Base-by-base conservation (phyloP, 768 basidiomycete species). In the Austroboletus eburneus region DNA sequence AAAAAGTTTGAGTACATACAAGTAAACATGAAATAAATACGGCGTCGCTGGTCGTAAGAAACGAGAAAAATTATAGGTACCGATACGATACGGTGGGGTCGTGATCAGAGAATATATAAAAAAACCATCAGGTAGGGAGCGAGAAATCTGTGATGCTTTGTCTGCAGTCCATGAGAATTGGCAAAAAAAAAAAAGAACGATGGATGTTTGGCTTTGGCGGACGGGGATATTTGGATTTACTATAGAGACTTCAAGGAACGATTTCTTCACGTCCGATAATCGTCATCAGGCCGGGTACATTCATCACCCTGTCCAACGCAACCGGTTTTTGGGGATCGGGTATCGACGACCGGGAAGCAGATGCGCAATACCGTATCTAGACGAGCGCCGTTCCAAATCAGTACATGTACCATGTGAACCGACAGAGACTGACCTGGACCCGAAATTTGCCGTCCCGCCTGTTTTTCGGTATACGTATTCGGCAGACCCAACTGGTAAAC, bases 271-370 rank as follows among this genome's bases (percentile, higher is more conserved):
- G 72, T 39, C 67, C 68, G 41, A 82, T 21, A 59, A 88, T 77
- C 32, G 83, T 87, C 87, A 89, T 90, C 24, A 87, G 72, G 9
- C 87, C 87, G 2, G 83, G 81, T 6, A 89, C 73, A 51, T 76
- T 74, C 53, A 69, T 75, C 40, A 76, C 79, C 48, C 76, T 73
- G 48, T 84, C 78, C 39, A 87, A 60, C 1, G 78, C 78, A 21
- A 87, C 77, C 2, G 85, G 85, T 21, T 70, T 72, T 55, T 74
- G 75, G 13, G 85, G 79, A 62, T 89, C 84, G 3, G 69, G 64
- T 3, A 54, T 54, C 8, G 65, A 57, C 3, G 81, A 79, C 42
- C 73, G 76, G 3, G 80, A 76, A 5, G 83, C 81, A 4, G 66
- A 72, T 7, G 83, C 87, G 17, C 63, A 69, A 55, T 89, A 89